phyloP scores from a whole-genome alignment of 371 early-diverging fungal genomes.

The Smittium culicis region DNA sequence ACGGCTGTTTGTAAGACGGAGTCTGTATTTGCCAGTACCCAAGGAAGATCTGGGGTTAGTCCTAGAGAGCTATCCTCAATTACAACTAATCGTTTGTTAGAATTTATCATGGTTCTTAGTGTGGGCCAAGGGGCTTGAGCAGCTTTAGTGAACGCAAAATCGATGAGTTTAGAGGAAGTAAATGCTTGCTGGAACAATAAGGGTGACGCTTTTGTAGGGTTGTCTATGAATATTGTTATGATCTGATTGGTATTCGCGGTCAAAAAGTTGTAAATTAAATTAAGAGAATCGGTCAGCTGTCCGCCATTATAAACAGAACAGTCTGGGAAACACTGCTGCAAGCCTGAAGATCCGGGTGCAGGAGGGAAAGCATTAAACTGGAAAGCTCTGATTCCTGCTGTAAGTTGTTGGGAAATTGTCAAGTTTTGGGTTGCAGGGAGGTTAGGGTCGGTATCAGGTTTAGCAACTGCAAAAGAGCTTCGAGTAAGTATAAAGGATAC shows the following conservation, averaged over 20 bases:
- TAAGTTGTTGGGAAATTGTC: neutral
- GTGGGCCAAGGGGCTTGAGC: neutral
- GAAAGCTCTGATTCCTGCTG: neutral
- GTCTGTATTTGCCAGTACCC: neutral
- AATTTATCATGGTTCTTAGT: neutral
- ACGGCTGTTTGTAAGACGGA: neutral
- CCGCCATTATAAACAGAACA: neutral
- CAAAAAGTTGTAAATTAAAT: neutral
- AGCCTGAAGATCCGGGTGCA: neutral
- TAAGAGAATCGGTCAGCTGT: neutral
- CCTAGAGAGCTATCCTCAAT: neutral
- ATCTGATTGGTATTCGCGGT: conserved; percentile 14
- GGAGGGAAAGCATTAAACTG: neutral
- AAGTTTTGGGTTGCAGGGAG: neutral
- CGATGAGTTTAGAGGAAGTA: neutral
- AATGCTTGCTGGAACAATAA: neutral
- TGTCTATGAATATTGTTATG: conserved; percentile 30
- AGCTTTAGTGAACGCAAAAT: neutral
- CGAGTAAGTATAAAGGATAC: neutral
- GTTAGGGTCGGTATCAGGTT: neutral
- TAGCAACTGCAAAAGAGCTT: neutral
- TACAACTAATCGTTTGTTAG: neutral
- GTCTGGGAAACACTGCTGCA: neutral
- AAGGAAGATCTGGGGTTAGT: neutral
- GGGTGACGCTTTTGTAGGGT: conserved; percentile 7